These are phyloP conservation scores for Danielozyma ontarioensis DNA, from an alignment of 805 yeast genomes.

Conservation along the genomic window DNA sequence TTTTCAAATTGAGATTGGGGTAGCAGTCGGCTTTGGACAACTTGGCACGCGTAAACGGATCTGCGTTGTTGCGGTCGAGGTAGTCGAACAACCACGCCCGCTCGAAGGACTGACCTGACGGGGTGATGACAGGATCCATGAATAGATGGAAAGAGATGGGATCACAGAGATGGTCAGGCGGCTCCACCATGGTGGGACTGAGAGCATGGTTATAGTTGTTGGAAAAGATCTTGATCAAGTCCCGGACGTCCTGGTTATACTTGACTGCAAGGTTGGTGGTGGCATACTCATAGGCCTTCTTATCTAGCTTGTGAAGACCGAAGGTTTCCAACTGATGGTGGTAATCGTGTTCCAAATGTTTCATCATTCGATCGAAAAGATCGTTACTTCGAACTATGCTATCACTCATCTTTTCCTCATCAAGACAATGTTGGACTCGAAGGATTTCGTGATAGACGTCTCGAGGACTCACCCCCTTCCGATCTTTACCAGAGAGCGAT, in stretches of 20 bases:
- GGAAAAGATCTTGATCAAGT: constrained; percentile 4
- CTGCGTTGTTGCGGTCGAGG: constrained; percentile 26
- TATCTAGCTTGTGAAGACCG: constrained; percentile 2
- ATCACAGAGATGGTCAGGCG: constrained; percentile 34
- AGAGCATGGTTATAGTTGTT: constrained; percentile 1
- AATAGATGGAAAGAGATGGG: constrained; percentile 38
- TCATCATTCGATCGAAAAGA: constrained; percentile 5
- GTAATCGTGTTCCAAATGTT: constrained; percentile 7
- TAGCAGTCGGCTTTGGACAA: constrained; percentile 6
- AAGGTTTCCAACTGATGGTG: constrained; percentile 3
- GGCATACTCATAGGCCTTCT: constrained; percentile 1
- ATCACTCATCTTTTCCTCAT: constrained; percentile 3
- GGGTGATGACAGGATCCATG: constrained; percentile 41
- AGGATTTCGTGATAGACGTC: constrained; percentile 10
- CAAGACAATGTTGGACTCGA: constrained; percentile 2
- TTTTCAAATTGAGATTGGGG: constrained; percentile 6
- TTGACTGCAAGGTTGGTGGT: constrained; percentile 5
- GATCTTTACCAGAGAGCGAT: constrained; percentile 8
- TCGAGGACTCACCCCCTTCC: constrained; percentile 8
- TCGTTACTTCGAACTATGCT: constrained; percentile 2
- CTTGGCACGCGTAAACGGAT: constrained; percentile 27
- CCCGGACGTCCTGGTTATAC: constrained; percentile 6
- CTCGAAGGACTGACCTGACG: constrained; percentile 40
- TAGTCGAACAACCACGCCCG: constrained; percentile 32
- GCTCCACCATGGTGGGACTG: constrained; percentile 9